Conservation (phyloP, 2,329 filamentous ascomycete species). For the Alternaria sp. region DNA sequence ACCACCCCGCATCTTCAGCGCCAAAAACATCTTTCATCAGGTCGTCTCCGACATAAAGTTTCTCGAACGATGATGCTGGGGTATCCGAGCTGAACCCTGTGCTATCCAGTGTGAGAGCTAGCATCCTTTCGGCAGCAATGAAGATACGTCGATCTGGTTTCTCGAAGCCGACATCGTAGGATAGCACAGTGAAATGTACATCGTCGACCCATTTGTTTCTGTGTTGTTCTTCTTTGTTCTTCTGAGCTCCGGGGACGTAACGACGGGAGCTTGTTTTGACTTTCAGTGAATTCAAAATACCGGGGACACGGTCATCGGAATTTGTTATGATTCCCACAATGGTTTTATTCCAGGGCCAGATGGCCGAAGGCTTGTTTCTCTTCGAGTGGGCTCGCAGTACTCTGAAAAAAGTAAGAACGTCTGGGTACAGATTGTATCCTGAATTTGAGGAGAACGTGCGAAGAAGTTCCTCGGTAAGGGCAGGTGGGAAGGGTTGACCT, state of each 20-base stretch:
- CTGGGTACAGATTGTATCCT: conserved; percentile 61
- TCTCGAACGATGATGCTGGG: conserved; percentile 43
- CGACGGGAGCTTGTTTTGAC: conserved; percentile 53
- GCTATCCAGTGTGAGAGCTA: conserved; percentile 42
- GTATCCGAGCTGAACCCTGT: conserved; percentile 5
- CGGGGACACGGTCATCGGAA: conserved; percentile 67
- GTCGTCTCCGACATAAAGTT: conserved; percentile 65
- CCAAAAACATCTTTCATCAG: conserved; percentile 61
- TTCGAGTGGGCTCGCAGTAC: conserved; percentile 42
- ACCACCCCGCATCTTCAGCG: conserved; percentile 59
- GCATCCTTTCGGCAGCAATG: conserved; percentile 59
- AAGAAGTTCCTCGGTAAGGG: conserved; percentile 60
- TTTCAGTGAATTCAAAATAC: conserved; percentile 63
- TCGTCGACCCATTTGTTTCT: conserved; percentile 44
- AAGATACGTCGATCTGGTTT: conserved; percentile 69
- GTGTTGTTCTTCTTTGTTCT: conserved; percentile 20
- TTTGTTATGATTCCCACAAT: conserved; percentile 69
- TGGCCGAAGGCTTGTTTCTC: neutral
- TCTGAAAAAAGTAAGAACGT: conserved; percentile 57
- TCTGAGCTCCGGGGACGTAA: neutral
- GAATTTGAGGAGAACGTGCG: conserved; percentile 62
- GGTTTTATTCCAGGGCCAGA: conserved; percentile 52
- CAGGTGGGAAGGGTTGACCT: conserved; percentile 51
- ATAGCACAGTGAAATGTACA: conserved; percentile 67
- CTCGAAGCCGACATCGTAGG: conserved; percentile 68